Base-by-base conservation (phyloP, 495 filamentous ascomycete genomes). In the Talaromyces adpressus region DNA sequence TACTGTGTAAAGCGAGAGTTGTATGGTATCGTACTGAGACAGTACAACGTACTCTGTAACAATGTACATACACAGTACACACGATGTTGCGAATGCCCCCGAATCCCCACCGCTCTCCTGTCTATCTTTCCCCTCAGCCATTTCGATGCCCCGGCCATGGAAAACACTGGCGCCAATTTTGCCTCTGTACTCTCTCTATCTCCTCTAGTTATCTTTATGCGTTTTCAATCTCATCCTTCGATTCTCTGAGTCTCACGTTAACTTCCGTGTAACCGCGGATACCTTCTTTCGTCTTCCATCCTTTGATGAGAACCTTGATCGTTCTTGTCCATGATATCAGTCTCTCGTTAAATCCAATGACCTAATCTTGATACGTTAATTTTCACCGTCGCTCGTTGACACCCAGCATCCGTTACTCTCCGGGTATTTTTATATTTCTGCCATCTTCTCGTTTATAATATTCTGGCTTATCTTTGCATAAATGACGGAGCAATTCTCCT, bases 401-500 rank as follows among this genome's bases (percentile, higher is more conserved):
- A 54, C 49, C 4, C 22, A 20, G 16, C 20, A 23, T 60, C 57
- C 20, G 32, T 60, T 47, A 4, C 36, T 25, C 41, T 36, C 25
- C 6, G 9, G 4, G 14, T 36, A 18, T 34, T 39, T 16, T 57
- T 34, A 1, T 32, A 6, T 34, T 30, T 58, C 14, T 8, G n/a
- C n/a, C n/a, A 30, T 58, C 29, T 36, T 34, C 27, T 58, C 29
- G 7, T 18, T 57, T 22, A 6, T 18, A 54, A n/a, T 25, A 29
- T 14, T 29, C 36, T 41, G 14, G 36, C 36, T 41, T 41, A 9
- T 27, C 54, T 36, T 36, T 45, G n/a, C 58, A 47, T 60, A 41
- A 60, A 60, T 60, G 58, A 6, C 58, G 6, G 29, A 34, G 59
- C 60, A 51, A 23, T 52, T 67, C 62, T 66, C 73, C 5, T 77